phyloP scores from a whole-genome alignment of 2,329 filamentous ascomycete genomes.

The Botryosphaeria agaves region DNA sequence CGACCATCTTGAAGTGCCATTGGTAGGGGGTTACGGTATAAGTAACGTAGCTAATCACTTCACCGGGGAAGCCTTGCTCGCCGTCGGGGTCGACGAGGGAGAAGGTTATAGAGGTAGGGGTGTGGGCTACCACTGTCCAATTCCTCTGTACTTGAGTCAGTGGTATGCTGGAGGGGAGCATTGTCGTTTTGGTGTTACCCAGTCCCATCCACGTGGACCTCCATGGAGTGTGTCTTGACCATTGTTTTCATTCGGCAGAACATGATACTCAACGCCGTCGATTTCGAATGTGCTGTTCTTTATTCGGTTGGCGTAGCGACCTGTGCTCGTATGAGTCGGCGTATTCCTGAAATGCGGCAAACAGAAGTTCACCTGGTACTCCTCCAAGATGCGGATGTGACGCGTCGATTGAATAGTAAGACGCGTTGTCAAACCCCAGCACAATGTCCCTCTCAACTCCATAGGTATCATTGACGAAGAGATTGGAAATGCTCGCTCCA shows the following conservation, averaged over 20 bases:
- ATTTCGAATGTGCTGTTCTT: slow-evolving; percentile 57
- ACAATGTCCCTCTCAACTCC: slow-evolving; percentile 55
- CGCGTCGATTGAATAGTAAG: slow-evolving; percentile 46
- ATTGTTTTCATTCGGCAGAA: slow-evolving; percentile 42
- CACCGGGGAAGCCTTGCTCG: slow-evolving; percentile 61
- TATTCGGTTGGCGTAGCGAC: slow-evolving; percentile 65
- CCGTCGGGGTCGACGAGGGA: slow-evolving; percentile 55
- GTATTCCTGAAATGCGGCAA: not conserved
- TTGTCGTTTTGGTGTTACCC: slow-evolving; percentile 7
- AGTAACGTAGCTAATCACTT: slow-evolving; percentile 56
- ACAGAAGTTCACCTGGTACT: slow-evolving; percentile 37
- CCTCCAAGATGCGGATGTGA: slow-evolving; percentile 55
- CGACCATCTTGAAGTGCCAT: slow-evolving; percentile 60
- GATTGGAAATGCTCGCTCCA: slow-evolving; percentile 54
- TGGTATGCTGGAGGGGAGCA: not conserved
- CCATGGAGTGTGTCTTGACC: slow-evolving; percentile 47
- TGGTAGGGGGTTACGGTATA: slow-evolving; percentile 50
- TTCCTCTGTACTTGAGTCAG: slow-evolving; percentile 33
- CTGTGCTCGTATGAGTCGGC: slow-evolving; percentile 6
- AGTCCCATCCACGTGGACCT: slow-evolving; percentile 58
- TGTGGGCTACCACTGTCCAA: slow-evolving; percentile 57
- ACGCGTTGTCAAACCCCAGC: slow-evolving; percentile 59
- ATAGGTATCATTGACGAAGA: slow-evolving; percentile 52
- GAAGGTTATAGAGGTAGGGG: slow-evolving; percentile 53
- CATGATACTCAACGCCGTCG: slow-evolving; percentile 42